Conservation (phyloP, 176 grass and related monocot species). For the Ensete ventricosum region DNA sequence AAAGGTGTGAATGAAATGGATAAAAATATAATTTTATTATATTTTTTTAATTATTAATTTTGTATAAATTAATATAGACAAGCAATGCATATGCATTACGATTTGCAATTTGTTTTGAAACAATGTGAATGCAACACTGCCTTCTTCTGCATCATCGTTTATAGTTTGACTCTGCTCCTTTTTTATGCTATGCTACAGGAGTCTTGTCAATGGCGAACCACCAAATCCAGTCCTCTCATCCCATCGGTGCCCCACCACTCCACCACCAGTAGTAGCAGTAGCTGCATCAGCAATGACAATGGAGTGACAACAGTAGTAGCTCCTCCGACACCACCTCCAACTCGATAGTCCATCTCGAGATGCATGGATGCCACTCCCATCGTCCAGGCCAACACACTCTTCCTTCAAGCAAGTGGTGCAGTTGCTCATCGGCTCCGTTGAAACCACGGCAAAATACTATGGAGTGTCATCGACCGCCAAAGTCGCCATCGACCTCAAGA, state of each 20-base stretch:
- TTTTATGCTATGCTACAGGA: not conserved
- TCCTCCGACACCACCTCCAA: not conserved
- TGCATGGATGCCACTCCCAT: conserved; percentile 32
- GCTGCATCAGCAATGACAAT: not conserved
- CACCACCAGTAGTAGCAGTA: not conserved
- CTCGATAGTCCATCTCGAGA: too few relatives aligned
- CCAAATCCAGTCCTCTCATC: not conserved
- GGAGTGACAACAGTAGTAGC: not conserved
- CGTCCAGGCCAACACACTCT: conserved; percentile 48
- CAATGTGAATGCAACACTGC: too few relatives aligned
- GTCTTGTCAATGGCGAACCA: not conserved
- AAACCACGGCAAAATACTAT: not conserved
- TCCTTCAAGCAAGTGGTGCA: conserved; percentile 73
- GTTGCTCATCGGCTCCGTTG: conserved; percentile 71
- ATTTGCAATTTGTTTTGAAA: too few relatives aligned
- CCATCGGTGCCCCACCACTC: not conserved
- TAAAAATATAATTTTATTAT: too few relatives aligned
- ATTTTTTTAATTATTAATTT: too few relatives aligned
- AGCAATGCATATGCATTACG: too few relatives aligned
- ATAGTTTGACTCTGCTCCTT: too few relatives aligned
- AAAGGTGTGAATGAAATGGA: too few relatives aligned
- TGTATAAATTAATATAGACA: too few relatives aligned
- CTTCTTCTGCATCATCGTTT: too few relatives aligned
- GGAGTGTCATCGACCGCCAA: too few relatives aligned
- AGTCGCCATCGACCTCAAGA: not conserved